Evolutionary conservation across 1,284 basidiomycete species (phyloP), one percentile per base, ranked within the genome.

Genomic region (Fomitiporia mediterranea): DNA sequence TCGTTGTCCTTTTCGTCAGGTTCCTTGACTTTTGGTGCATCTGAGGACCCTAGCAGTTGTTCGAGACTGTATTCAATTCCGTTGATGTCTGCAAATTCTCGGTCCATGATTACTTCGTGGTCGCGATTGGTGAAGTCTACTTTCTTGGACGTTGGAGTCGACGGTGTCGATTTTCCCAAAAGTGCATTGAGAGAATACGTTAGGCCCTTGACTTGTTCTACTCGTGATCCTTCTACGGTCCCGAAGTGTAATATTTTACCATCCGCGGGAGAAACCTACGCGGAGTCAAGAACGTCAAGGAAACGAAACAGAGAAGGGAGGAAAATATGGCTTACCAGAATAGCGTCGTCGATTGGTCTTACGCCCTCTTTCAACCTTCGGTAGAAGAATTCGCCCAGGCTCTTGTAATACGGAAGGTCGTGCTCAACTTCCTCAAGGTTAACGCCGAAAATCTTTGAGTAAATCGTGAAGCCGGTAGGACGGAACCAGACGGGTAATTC

Each of bases 161-260:
- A 55, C 3, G 70, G 64, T 42, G 74, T 74, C 57, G 86, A 84
- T 27, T 88, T 80, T 37, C 93, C 93, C 7, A 98, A 83, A 0
- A 99, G 77, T 0, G 95, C 94, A 62, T 96, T 90, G 23, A 99
- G 81, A 5, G 94, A 97, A 67, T 98, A 98, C 0, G 94, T 98
- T 62, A 97, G 87, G 15, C 96, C 96, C 72, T 99, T 99, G 67
- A 99, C 94, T 72, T 98, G 95, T 69, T 98, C 95, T 42, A 99
- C 92, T 28, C 84, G 83, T 42, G 86, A 82, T 60, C 87, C 84
- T 53, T 81, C 73, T 62, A 99, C 91, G 2, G 84, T 84, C 25
- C 96, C 97, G 64, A 95, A 94, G 69, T 99, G 96, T 35, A 99
- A 77, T 2, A 99, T 82, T 1, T 79, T 88, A 8, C 96, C 97